Evolutionary conservation across 768 basidiomycete species (phyloP).

Genomic region (Tephrocybe sp.): DNA sequence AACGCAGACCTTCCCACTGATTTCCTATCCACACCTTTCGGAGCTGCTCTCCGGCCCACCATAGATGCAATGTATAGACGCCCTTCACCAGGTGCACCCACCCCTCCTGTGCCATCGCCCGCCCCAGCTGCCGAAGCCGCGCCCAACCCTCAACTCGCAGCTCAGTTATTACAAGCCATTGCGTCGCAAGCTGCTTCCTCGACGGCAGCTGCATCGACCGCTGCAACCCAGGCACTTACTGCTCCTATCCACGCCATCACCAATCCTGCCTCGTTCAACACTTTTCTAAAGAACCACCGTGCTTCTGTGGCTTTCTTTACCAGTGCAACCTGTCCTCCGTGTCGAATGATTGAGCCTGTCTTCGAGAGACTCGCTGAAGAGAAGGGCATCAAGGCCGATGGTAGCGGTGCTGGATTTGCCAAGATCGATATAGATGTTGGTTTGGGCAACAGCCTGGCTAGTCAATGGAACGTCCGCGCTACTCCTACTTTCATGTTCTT

Average conservation of each 20-base stretch:
- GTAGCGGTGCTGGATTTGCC: conserved; percentile 67
- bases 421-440: conserved; percentile 82
- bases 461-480: conserved; percentile 61
- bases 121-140: conserved; percentile 29
- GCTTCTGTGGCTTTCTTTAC: conserved; percentile 85
- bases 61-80: conserved; percentile 87
- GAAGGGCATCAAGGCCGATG: conserved; percentile 41
- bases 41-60: conserved; percentile 79
- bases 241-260: conserved; percentile 70
- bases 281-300: conserved; percentile 60
- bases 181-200: conserved; percentile 41
- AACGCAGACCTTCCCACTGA: conserved; percentile 71
- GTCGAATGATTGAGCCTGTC: conserved; percentile 77
- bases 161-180: conserved; percentile 57
- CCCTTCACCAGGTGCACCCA: conserved; percentile 43
- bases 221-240: conserved; percentile 49
- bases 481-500: conserved; percentile 94
- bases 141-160: conserved; percentile 47
- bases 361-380: conserved; percentile 76
- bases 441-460: conserved; percentile 55
- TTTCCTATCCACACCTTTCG: conserved; percentile 88
- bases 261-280: conserved; percentile 69
- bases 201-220: conserved; percentile 6
- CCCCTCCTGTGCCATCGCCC: conserved; percentile 27
- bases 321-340: conserved; percentile 70